Evolutionary conservation across 1,284 basidiomycete species (phyloP).

Genomic region (Cutaneotrichosporon arboriforme): DNA sequence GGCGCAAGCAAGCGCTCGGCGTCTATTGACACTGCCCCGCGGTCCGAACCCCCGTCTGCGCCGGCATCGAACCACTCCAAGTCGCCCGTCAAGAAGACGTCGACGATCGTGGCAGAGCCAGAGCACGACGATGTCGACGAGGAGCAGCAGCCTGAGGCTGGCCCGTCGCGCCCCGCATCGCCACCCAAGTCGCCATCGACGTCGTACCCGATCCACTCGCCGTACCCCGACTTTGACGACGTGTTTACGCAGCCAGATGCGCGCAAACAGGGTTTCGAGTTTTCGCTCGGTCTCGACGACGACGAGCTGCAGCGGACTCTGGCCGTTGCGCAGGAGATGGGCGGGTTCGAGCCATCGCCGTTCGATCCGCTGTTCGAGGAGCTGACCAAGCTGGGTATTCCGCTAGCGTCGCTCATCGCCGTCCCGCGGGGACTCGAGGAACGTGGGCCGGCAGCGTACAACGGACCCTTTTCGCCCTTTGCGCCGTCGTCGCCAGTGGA

Average conservation of each 20-base stretch:
- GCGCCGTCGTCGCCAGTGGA: constrained; percentile 16
- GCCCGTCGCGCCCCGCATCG: constrained; percentile 31
- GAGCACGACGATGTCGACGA: neutral
- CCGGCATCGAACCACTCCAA: constrained; percentile 1
- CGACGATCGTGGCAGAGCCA: neutral
- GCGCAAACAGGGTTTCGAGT: constrained; percentile 36
- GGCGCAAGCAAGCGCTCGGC: neutral
- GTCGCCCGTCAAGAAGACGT: constrained; percentile 3
- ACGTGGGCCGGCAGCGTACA: constrained; percentile 8
- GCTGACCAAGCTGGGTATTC: constrained; percentile 24
- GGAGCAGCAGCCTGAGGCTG: constrained; percentile 28
- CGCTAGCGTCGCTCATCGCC: constrained; percentile 17
- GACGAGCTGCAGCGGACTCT: constrained; percentile 23
- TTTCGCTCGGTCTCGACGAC: constrained; percentile 30
- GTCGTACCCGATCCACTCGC: constrained; percentile 54
- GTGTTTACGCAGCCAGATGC: constrained; percentile 34
- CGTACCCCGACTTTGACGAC: constrained; percentile 83
- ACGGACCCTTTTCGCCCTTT: constrained; percentile 20
- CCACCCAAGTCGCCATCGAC: constrained; percentile 14
- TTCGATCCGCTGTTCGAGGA: constrained; percentile 28
- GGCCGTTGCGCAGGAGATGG: constrained; percentile 19
- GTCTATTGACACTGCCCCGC: neutral
- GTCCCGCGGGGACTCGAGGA: constrained; percentile 6
- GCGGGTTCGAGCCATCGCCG: constrained; percentile 34
- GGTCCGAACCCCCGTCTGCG: neutral